Conservation (phyloP, 129 eudicot genomes). For the Heracleum sosnowskyi region DNA sequence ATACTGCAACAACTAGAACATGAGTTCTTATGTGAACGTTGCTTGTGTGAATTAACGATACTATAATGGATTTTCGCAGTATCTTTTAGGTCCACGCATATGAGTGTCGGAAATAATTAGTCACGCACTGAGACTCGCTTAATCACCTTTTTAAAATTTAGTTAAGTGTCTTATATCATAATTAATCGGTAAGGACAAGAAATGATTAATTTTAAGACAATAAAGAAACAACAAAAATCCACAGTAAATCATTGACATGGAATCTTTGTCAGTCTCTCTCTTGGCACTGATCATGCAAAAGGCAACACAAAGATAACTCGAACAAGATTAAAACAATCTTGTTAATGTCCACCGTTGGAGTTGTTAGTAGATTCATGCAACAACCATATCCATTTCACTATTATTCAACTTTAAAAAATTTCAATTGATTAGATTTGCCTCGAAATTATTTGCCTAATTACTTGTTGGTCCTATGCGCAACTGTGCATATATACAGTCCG, state of each 20-base stretch:
- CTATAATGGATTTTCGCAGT: not conserved
- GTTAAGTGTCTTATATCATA: not conserved
- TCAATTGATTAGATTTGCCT: not conserved
- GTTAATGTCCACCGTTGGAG: not conserved
- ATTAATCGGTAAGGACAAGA: not conserved
- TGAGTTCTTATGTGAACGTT: too few species aligned
- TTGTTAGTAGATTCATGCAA: conserved; percentile 1
- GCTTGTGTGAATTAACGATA: not conserved
- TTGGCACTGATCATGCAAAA: not conserved
- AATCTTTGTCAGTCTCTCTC: not conserved
- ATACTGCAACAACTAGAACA: too few species aligned
- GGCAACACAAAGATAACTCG: not conserved
- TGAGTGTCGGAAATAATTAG: not conserved
- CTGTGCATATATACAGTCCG: too few species aligned
- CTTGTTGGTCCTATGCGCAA: not conserved
- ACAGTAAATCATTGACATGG: not conserved
- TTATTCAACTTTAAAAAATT: not conserved
- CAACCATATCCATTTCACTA: not conserved
- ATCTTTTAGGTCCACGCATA: not conserved
- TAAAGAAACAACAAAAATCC: not conserved
- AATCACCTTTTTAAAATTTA: not conserved
- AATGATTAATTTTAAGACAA: not conserved
- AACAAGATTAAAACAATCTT: not conserved
- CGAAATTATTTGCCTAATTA: not conserved
- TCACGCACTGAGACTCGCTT: not conserved